Conservation (phyloP, 2,329 filamentous ascomycete genomes). For the Moelleriella libera region DNA sequence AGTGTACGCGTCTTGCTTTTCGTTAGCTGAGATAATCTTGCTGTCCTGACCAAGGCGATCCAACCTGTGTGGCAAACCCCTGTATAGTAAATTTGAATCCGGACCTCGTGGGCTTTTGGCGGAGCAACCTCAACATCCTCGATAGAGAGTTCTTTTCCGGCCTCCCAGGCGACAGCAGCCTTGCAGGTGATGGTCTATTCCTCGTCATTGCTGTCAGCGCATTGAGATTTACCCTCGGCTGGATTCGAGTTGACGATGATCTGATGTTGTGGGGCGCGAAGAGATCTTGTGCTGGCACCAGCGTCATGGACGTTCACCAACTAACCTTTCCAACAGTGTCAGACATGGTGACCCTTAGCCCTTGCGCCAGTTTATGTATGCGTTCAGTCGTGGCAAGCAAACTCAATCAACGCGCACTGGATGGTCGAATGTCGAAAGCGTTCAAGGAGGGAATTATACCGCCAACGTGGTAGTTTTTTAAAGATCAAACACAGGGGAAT, state of each 20-base stretch:
- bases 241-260: neutral
- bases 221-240: neutral
- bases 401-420: no score
- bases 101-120: conserved; percentile 84
- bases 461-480: neutral
- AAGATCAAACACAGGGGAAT: neutral
- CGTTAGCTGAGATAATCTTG: conserved; percentile 3
- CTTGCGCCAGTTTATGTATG: neutral
- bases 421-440: neutral
- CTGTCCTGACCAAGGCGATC: neutral
- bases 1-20: conserved; percentile 66
- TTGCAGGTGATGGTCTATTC: conserved; percentile 87
- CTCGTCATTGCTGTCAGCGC: conserved; percentile 1
- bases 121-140: conserved; percentile 89
- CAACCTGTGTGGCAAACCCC: conserved; percentile 96
- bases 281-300: conserved; percentile 1
- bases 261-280: neutral
- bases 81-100: conserved; percentile 93
- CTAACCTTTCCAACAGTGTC: conserved; percentile 6
- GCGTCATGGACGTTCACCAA: neutral
- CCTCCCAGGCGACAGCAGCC: conserved; percentile 96
- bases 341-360: conserved; percentile 1
- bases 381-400: no score
- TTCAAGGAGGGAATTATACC: neutral
- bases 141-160: conserved; percentile 74